Conservation (phyloP, 2,329 filamentous ascomycete species). For the Microcyclospora tardicrescens region DNA sequence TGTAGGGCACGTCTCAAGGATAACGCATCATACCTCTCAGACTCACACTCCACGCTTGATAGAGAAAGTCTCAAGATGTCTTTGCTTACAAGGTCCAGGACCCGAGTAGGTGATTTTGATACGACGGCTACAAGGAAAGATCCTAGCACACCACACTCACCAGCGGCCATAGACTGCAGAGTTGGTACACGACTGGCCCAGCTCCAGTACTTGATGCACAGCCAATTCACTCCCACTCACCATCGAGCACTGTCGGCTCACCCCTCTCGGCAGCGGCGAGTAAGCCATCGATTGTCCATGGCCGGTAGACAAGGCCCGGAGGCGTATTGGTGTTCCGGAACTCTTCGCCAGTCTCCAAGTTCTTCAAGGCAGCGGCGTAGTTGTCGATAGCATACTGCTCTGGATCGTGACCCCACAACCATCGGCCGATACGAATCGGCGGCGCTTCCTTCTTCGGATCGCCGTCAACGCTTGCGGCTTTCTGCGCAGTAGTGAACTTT, state of each 20-base stretch:
- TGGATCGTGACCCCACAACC: slow-evolving; percentile 10
- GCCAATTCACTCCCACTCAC: slow-evolving; percentile 1
- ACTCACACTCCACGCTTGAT: no score
- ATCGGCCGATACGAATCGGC: neutral
- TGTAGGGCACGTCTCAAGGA: no score
- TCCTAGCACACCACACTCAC: no score
- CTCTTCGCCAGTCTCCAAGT: slow-evolving; percentile 4
- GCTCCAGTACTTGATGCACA: no score
- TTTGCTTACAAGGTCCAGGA: no score
- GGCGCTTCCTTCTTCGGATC: slow-evolving; percentile 1
- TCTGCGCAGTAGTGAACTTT: slow-evolving; percentile 4
- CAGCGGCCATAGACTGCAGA: no score
- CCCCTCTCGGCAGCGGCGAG: neutral
- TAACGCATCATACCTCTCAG: no score
- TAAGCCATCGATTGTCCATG: slow-evolving; percentile 8
- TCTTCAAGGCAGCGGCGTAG: slow-evolving; percentile 8
- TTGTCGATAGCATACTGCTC: slow-evolving; percentile 12
- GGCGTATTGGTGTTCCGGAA: slow-evolving; percentile 12
- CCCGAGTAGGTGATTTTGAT: no score
- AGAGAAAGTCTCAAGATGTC: no score
- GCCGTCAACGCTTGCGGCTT: neutral
- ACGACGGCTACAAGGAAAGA: no score
- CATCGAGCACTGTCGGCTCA: slow-evolving; percentile 1
- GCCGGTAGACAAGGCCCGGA: slow-evolving; percentile 9
- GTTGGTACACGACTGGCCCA: no score